phyloP scores from a whole-genome alignment of 2,329 filamentous ascomycete species.

The Neophaeococcomyces mojaviensis region DNA sequence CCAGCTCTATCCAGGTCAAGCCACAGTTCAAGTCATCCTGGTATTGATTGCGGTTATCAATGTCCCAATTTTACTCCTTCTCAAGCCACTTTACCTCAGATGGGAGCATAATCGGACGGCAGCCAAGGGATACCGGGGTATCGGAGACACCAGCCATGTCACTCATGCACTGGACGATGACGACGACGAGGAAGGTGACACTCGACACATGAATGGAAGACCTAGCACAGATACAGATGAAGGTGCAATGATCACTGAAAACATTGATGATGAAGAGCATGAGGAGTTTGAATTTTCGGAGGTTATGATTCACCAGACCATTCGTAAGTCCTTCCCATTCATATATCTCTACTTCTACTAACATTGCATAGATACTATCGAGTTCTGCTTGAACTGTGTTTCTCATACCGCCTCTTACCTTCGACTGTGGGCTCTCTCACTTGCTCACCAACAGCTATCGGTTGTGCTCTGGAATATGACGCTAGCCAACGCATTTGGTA shows the following conservation, averaged over 20 bases:
- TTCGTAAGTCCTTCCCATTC: conserved; percentile 56
- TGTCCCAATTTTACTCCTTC: conserved; percentile 82
- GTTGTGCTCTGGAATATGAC: conserved; percentile 98
- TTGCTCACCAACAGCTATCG: conserved; percentile 95
- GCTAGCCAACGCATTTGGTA: conserved; percentile 65
- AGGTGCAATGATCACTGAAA: conserved; percentile 82
- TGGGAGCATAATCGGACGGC: conserved; percentile 87
- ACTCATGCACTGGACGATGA: conserved; percentile 88
- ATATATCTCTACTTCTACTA: conserved; percentile 28
- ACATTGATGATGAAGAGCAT: conserved; percentile 69
- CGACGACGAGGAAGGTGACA: conserved; percentile 46
- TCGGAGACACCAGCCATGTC: conserved; percentile 71
- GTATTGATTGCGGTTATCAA: conserved; percentile 76
- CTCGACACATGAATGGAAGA: conserved; percentile 46
- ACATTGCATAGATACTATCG: conserved; percentile 31
- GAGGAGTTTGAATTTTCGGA: conserved; percentile 97
- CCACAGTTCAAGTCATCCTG: conserved; percentile 65
- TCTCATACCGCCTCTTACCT: conserved; percentile 98
- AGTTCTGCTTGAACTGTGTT: conserved; percentile 98
- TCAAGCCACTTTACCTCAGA: conserved; percentile 92
- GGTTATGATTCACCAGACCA: conserved; percentile 97
- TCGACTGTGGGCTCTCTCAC: conserved; percentile 92
- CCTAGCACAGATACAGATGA: conserved; percentile 69
- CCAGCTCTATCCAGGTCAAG: conserved; percentile 71
- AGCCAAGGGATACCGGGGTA: conserved; percentile 81